phyloP scores from a whole-genome alignment of 2,329 filamentous ascomycete genomes.

The Neofusicoccum cordaticola region DNA sequence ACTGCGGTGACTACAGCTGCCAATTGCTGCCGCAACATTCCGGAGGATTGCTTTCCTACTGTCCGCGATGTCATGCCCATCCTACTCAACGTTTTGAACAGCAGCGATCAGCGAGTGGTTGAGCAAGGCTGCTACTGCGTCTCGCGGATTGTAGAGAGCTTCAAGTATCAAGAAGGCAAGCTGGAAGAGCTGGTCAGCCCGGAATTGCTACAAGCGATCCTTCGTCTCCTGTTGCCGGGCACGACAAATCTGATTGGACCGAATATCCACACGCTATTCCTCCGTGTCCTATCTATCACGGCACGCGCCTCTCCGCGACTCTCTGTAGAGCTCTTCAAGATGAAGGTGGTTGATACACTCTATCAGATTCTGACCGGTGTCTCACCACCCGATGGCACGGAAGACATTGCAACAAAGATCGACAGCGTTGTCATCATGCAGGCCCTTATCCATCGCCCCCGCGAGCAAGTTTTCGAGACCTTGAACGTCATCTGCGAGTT shows the following conservation, averaged over 20 bases:
- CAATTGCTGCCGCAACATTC: slow-evolving; percentile 96
- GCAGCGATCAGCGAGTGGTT: slow-evolving; percentile 93
- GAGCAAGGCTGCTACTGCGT: slow-evolving; percentile 96
- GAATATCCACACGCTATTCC: slow-evolving; percentile 93
- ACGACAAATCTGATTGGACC: slow-evolving; percentile 93
- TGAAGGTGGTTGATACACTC: slow-evolving; percentile 94
- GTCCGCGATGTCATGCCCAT: slow-evolving; percentile 97
- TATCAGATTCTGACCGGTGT: slow-evolving; percentile 97
- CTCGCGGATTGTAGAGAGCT: slow-evolving; percentile 93
- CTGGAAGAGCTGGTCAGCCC: slow-evolving; percentile 90
- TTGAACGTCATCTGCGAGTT: slow-evolving; percentile 97
- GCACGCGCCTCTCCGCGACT: slow-evolving; percentile 83
- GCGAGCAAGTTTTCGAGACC: slow-evolving; percentile 95
- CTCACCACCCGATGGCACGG: slow-evolving; percentile 76
- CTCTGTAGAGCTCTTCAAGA: slow-evolving; percentile 87
- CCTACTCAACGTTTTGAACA: slow-evolving; percentile 81
- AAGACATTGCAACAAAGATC: slow-evolving; percentile 79
- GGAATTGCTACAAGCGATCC: slow-evolving; percentile 77
- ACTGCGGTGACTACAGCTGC: slow-evolving; percentile 96
- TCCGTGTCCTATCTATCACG: slow-evolving; percentile 86
- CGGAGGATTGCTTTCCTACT: slow-evolving; percentile 86
- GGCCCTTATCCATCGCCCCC: slow-evolving; percentile 88
- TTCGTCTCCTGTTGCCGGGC: slow-evolving; percentile 84
- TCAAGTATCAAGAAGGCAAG: slow-evolving; percentile 82
- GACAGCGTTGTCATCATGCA: slow-evolving; percentile 99